These are phyloP conservation scores for Choiromyces venosus DNA, from an alignment of 495 filamentous ascomycete genomes.

Conservation along the genomic window DNA sequence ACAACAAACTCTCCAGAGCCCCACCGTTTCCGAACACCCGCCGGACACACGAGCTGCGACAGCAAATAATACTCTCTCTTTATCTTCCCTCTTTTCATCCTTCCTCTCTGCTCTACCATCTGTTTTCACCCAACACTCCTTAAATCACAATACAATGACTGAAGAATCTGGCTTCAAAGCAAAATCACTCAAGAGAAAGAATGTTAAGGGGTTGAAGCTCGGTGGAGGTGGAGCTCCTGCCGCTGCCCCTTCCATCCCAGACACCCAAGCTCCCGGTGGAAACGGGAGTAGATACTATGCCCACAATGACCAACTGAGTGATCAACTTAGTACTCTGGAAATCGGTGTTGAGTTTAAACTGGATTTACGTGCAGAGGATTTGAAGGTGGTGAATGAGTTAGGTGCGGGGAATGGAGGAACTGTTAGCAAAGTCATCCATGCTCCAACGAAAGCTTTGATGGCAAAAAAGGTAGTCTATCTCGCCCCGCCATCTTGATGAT, in stretches of 20 bases:
- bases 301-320: conserved; percentile 27
- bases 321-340: conserved; percentile 63
- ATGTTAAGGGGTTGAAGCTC: conserved; percentile 88
- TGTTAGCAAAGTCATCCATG: conserved; percentile 94
- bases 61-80: neutral
- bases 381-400: conserved; percentile 88
- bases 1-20: neutral
- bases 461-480: conserved; percentile 72
- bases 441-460: conserved; percentile 92
- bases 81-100: conserved; percentile 5
- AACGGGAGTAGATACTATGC: conserved; percentile 11
- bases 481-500: neutral
- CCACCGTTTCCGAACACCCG: neutral
- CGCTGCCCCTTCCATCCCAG: conserved; percentile 8
- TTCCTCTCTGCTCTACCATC: neutral
- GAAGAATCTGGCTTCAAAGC: conserved; percentile 67
- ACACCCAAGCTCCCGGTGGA: conserved; percentile 6
- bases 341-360: conserved; percentile 95
- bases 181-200: conserved; percentile 95
- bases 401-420: conserved; percentile 96
- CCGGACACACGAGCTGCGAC: conserved; percentile 4
- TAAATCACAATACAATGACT: conserved; percentile 55
- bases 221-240: neutral
- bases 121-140: neutral
- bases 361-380: conserved; percentile 83